Percentiles rank a stretch among this genome's conserved stretches.
phyloP scores from a whole-genome alignment of 1,284 basidiomycete genomes.

The Cerrena zonata region DNA sequence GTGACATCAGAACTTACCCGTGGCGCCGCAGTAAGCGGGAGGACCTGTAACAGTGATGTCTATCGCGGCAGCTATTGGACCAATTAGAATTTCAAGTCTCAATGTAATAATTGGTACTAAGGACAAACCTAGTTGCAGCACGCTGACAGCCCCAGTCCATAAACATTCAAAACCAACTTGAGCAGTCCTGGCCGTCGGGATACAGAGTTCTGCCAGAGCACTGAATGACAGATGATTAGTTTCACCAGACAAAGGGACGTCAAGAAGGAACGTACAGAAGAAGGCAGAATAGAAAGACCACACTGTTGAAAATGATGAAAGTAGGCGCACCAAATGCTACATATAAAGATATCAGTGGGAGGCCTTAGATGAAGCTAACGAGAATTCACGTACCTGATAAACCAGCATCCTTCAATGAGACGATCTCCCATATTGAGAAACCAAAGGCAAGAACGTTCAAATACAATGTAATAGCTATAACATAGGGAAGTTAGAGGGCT shows the following conservation, averaged over 20 bases:
- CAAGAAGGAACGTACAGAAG: conserved; percentile 36
- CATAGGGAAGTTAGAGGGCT: conserved; percentile 6
- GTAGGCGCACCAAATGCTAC: conserved; percentile 44
- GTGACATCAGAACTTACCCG: conserved; percentile 24
- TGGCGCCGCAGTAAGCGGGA: conserved; percentile 29
- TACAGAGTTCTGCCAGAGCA: conserved; percentile 35
- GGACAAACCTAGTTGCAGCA: conserved; percentile 44
- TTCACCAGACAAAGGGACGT: conserved; percentile 2
- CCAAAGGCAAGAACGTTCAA: conserved; percentile 46
- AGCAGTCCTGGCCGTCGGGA: conserved; percentile 33
- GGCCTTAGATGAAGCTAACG: background rate
- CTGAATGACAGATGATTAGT: conserved; percentile 20
- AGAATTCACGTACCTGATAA: conserved; percentile 31
- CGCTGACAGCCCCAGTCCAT: conserved; percentile 46
- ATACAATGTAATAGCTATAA: conserved; percentile 46
- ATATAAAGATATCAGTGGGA: conserved; percentile 5
- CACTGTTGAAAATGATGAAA: conserved; percentile 49
- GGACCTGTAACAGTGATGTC: conserved; percentile 38
- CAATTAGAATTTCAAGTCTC: background rate
- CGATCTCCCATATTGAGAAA: conserved; percentile 56
- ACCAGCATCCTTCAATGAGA: conserved; percentile 31
- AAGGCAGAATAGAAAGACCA: conserved; percentile 38
- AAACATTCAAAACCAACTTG: conserved; percentile 45
- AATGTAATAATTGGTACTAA: conserved; percentile 7
- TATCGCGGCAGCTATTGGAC: conserved; percentile 39